Evolutionary conservation across 345 rosid species (phyloP).

Genomic region (Brassica rapa): DNA sequence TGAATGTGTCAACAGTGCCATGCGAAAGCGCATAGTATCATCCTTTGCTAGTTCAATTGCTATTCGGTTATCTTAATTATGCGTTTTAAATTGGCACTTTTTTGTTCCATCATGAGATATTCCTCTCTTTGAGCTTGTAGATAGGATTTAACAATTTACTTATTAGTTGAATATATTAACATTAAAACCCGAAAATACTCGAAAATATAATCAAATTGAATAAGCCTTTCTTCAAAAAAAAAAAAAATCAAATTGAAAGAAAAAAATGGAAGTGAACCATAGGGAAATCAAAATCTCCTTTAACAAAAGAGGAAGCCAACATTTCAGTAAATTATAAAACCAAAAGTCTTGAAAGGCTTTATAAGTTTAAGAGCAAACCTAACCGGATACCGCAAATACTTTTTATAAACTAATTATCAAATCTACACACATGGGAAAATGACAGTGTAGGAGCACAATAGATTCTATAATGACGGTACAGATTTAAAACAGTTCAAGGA

Average conservation of each 20-base stretch:
- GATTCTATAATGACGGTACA: not conserved
- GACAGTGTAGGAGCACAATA: conserved; percentile 6
- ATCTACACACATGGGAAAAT: conserved; percentile 9
- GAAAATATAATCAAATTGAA: not conserved
- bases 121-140: not conserved
- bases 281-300: not conserved
- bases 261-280: not conserved
- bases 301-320: not conserved
- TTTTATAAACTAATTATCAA: not conserved
- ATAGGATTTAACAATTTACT: not conserved
- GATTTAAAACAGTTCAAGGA: not conserved
- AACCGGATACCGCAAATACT: conserved; percentile 9
- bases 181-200: not conserved
- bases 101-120: not conserved
- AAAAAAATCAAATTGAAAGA: not conserved
- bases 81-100: not conserved
- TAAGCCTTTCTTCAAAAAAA: no score
- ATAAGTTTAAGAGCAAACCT: not conserved
- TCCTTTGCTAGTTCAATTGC: not conserved
- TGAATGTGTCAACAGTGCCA: not conserved
- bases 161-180: not conserved
- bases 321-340: not conserved
- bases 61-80: not conserved
- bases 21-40: not conserved
- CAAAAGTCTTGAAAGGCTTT: not conserved